A percentile compares a stretch with the other conserved stretches of the same genome.
Conservation (phyloP, 352 stramenopile genomes). For the Globisporangium barbulae region DNA sequence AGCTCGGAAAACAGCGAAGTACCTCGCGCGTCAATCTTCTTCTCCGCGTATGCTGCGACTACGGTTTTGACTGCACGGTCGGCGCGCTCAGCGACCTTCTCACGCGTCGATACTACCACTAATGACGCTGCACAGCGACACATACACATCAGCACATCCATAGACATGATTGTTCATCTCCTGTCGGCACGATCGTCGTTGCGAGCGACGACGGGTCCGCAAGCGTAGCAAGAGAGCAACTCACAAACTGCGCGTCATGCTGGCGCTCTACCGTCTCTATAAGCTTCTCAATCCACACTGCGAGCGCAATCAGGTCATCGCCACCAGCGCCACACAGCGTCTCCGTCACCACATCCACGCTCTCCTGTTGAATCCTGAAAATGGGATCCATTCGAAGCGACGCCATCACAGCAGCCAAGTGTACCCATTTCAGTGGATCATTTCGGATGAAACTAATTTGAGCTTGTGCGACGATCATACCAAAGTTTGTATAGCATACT, state of each 20-base stretch:
- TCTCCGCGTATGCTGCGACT: slow-evolving; percentile 4
- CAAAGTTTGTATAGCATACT: too few relatives aligned
- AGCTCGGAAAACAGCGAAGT: neutral
- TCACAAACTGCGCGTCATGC: slow-evolving; percentile 14
- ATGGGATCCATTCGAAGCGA: neutral
- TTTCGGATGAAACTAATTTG: too few relatives aligned
- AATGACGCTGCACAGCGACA: slow-evolving; percentile 20
- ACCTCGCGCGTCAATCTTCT: slow-evolving; percentile 23
- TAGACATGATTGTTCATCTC: neutral
- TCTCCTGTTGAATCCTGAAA: neutral
- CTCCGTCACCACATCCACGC: slow-evolving; percentile 1
- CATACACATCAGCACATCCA: neutral
- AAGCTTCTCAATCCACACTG: slow-evolving; percentile 42
- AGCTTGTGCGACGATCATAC: too few relatives aligned
- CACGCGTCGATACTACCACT: slow-evolving; percentile 15
- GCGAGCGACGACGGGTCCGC: too few relatives aligned
- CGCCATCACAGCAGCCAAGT: neutral
- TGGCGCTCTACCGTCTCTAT: slow-evolving; percentile 25
- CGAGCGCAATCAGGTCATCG: slow-evolving; percentile 7
- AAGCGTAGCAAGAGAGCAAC: too few relatives aligned
- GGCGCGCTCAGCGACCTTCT: slow-evolving; percentile 20
- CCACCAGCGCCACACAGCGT: neutral
- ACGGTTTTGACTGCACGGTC: slow-evolving; percentile 12
- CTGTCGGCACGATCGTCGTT: neutral
- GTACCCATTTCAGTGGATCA: slow-evolving; percentile 1